These are phyloP conservation scores for Citrus mangshanensis DNA, from an alignment of 345 rosid genomes.

Conservation along the genomic window DNA sequence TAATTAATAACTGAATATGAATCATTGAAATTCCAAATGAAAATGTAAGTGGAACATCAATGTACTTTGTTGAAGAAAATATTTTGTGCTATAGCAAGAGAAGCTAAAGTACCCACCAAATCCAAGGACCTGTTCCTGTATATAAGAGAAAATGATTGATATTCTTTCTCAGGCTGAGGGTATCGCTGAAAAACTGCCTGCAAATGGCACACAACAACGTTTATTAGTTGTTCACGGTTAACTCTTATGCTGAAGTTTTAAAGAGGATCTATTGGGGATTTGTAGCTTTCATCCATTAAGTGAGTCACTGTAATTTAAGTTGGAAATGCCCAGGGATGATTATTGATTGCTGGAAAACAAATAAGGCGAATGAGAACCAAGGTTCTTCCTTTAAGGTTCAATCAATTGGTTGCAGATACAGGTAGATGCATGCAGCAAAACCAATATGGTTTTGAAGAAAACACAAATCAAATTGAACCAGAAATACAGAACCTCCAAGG, in stretches of 20 bases:
- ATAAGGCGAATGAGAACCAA: background rate
- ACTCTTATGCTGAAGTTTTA: background rate
- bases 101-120: conserved; percentile 42
- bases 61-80: background rate
- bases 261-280: background rate
- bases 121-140: conserved; percentile 70
- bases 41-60: background rate
- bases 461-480: background rate
- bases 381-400: background rate
- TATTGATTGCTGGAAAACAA: background rate
- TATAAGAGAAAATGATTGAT: conserved; percentile 77
- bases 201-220: conserved; percentile 8
- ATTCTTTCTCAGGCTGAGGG: conserved; percentile 77
- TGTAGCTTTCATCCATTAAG: background rate
- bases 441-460: background rate
- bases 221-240: background rate
- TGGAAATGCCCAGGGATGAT: background rate
- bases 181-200: conserved; percentile 72
- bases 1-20: background rate
- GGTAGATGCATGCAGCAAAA: background rate
- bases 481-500: background rate
- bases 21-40: background rate
- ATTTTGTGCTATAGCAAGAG: background rate
- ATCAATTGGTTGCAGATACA: background rate
- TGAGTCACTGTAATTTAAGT: background rate